A percentile compares a stretch with the other conserved stretches of the same genome.
Conservation (phyloP, 2,329 filamentous ascomycete species). For the Trichoderma atrobrunneum region DNA sequence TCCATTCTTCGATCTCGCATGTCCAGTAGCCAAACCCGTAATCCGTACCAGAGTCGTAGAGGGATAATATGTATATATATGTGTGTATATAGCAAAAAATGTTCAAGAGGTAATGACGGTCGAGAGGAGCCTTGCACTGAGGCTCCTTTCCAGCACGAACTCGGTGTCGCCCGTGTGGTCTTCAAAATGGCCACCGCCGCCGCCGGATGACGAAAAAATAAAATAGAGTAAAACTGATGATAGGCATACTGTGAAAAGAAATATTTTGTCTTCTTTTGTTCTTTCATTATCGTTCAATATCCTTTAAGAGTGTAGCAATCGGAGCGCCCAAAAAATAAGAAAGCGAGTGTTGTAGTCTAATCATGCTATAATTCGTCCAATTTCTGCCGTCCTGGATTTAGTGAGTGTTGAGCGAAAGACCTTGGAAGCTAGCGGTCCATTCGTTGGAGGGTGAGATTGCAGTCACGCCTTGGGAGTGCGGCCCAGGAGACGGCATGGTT, state of each 20-base stretch:
- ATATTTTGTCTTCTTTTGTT: conserved; percentile 19
- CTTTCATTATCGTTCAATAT: conserved; percentile 14
- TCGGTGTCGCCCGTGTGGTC: neutral
- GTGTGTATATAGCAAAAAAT: conserved; percentile 17
- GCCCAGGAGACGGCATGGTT: conserved; percentile 34
- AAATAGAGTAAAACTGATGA: neutral
- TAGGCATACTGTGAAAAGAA: conserved; percentile 6
- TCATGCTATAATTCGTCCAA: conserved; percentile 5
- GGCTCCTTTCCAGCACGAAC: neutral
- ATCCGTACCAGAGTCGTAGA: conserved; percentile 15
- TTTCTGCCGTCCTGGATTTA: conserved; percentile 29
- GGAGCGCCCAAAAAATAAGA: neutral
- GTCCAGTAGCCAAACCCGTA: conserved; percentile 19
- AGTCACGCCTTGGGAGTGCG: conserved; percentile 39
- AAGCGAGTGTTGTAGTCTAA: conserved; percentile 17
- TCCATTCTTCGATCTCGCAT: conserved; percentile 20
- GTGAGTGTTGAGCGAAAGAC: conserved; percentile 67
- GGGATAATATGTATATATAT: conserved; percentile 15
- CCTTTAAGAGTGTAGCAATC: conserved; percentile 1
- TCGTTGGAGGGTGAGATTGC: conserved; percentile 50
- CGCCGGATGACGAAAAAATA: neutral
- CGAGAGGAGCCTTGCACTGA: neutral
- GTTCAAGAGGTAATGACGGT: conserved; percentile 13
- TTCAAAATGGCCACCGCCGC: neutral
- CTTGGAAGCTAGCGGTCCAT: conserved; percentile 65